Percentiles rank a stretch among this genome's conserved stretches.
phyloP scores from a whole-genome alignment of 768 basidiomycete species.

The Lactifluus piperatus region DNA sequence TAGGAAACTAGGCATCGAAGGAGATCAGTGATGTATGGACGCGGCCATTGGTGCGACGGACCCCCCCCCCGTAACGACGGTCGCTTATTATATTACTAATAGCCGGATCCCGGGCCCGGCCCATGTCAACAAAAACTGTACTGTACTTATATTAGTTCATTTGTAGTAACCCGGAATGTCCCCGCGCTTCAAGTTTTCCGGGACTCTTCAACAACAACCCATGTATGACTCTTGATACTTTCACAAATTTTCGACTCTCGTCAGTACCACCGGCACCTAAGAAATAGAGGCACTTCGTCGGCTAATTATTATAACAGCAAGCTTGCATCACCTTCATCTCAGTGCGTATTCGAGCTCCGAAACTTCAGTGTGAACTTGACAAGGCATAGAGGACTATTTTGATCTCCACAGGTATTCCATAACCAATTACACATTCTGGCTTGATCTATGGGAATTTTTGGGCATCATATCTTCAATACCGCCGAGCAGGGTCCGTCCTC shows the following conservation, averaged over 20 bases:
- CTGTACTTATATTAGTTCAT: no score
- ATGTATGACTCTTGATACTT: conserved; percentile 23
- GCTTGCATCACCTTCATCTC: conserved; percentile 46
- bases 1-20: no score
- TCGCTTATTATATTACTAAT: no score
- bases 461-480: conserved; percentile 54
- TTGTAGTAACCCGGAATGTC: no score
- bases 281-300: conserved; percentile 45
- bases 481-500: conserved; percentile 36
- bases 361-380: background rate
- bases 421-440: conserved; percentile 57
- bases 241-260: conserved; percentile 35
- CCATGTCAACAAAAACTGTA: no score
- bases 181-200: no score
- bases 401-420: conserved; percentile 65
- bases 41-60: no score
- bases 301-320: conserved; percentile 57
- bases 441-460: conserved; percentile 58
- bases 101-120: no score
- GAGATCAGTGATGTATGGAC: no score
- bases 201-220: no score
- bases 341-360: conserved; percentile 25
- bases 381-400: conserved; percentile 45
- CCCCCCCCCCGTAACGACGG: no score
- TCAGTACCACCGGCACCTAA: conserved; percentile 43